These are phyloP conservation scores for Paraphaeosphaeria minitans DNA, from an alignment of 2,329 filamentous ascomycete genomes.

Conservation along the genomic window DNA sequence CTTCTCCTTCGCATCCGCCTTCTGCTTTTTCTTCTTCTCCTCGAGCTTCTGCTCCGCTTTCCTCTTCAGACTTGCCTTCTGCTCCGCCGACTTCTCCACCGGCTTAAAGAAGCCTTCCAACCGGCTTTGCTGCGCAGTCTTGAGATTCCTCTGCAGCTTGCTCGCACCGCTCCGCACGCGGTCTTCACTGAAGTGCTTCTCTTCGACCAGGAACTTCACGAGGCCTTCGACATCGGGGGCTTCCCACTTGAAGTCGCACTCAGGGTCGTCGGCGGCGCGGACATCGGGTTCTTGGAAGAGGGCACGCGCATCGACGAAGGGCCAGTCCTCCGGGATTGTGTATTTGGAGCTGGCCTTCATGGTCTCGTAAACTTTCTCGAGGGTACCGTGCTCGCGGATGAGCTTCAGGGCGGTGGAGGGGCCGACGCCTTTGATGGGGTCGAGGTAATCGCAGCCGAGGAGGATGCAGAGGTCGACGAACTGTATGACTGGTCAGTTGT, in stretches of 20 bases:
- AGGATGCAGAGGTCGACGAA: slow-evolving; percentile 98
- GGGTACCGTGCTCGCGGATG: slow-evolving; percentile 85
- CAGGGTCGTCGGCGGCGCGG: slow-evolving; percentile 76
- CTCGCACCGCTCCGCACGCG: slow-evolving; percentile 79
- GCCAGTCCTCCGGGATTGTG: slow-evolving; percentile 93
- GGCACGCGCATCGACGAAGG: slow-evolving; percentile 86
- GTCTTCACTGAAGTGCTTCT: slow-evolving; percentile 98
- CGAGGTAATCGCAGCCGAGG: slow-evolving; percentile 95
- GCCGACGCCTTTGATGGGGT: slow-evolving; percentile 93
- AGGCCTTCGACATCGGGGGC: slow-evolving; percentile 88
- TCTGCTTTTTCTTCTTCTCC: slow-evolving; percentile 92
- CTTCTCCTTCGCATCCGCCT: slow-evolving; percentile 94
- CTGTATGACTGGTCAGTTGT: slow-evolving; percentile 51
- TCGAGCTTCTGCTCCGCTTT: slow-evolving; percentile 93
- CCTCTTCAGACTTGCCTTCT: slow-evolving; percentile 84
- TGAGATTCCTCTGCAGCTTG: slow-evolving; percentile 85
- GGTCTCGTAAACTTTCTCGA: slow-evolving; percentile 88
- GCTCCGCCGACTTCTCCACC: slow-evolving; percentile 81
- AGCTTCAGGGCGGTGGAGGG: slow-evolving; percentile 90
- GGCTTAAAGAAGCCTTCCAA: slow-evolving; percentile 98
- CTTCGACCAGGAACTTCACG: slow-evolving; percentile 84
- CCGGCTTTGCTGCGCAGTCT: slow-evolving; percentile 86
- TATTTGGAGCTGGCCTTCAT: slow-evolving; percentile 79
- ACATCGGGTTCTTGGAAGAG: slow-evolving; percentile 94
- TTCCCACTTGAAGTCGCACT: slow-evolving; percentile 98